phyloP scores from a whole-genome alignment of 148 eudicot genomes.

The Diospyros lotus region DNA sequence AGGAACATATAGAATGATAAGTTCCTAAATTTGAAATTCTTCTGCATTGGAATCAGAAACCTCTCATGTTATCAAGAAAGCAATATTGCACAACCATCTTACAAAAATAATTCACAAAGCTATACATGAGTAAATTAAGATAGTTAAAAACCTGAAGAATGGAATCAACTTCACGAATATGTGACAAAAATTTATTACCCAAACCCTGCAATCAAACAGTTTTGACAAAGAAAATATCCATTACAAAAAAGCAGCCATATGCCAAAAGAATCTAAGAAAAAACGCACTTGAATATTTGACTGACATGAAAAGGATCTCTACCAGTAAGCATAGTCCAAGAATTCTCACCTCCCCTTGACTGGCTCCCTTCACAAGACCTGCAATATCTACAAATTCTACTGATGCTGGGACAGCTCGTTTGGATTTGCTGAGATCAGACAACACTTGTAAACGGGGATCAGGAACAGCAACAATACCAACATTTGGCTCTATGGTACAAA shows the following conservation, averaged over 20 bases:
- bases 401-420: conserved; percentile 85
- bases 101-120: conserved; percentile 3
- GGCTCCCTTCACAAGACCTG: conserved; percentile 98
- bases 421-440: conserved; percentile 83
- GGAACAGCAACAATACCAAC: conserved; percentile 96
- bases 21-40: background rate
- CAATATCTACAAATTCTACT: conserved; percentile 94
- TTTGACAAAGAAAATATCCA: conserved; percentile 12
- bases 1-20: background rate
- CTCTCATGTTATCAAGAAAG: background rate
- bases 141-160: conserved; percentile 67
- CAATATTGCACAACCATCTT: background rate
- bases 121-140: conserved; percentile 3
- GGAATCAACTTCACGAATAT: conserved; percentile 98
- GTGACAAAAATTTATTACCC: conserved; percentile 94
- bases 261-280: conserved; percentile 5
- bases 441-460: conserved; percentile 81
- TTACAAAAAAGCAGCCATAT: conserved; percentile 7
- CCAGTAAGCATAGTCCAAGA: conserved; percentile 7
- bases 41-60: background rate
- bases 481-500: conserved; percentile 96
- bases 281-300: background rate
- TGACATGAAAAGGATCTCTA: conserved; percentile 4
- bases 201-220: conserved; percentile 60
- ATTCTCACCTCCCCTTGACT: conserved; percentile 90